A percentile compares a stretch with the other conserved stretches of the same genome.
These are phyloP conservation scores for Xylaria nigripes DNA, from an alignment of 495 filamentous ascomycete genomes.

Conservation along the genomic window DNA sequence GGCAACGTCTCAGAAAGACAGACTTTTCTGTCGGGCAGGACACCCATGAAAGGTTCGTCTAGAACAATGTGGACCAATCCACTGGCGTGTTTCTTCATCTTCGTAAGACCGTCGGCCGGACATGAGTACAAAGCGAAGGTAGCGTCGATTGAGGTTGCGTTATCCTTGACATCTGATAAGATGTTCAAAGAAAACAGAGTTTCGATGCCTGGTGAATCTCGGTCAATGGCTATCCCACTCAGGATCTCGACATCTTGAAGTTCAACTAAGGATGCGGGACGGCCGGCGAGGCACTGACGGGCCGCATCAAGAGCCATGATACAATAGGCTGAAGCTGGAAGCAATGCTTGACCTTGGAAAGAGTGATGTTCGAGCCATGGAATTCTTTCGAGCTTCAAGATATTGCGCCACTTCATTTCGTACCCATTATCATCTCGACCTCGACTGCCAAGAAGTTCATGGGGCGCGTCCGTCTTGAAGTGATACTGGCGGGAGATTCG, in stretches of 20 bases:
- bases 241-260: conserved; percentile 34
- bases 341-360: conserved; percentile 37
- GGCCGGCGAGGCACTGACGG: conserved; percentile 16
- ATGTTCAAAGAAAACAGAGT: conserved; percentile 34
- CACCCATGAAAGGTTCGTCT: conserved; percentile 17
- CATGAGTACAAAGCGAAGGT: conserved; percentile 31
- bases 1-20: conserved; percentile 27
- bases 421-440: conserved; percentile 35
- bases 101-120: conserved; percentile 24
- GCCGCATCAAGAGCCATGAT: conserved; percentile 40
- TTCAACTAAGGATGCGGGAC: conserved; percentile 31
- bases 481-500: conserved; percentile 40
- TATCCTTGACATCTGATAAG: background rate
- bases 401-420: conserved; percentile 39
- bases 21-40: conserved; percentile 19
- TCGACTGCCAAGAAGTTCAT: conserved; percentile 42
- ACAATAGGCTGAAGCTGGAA: conserved; percentile 39
- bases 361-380: conserved; percentile 34
- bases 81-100: conserved; percentile 33
- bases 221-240: conserved; percentile 43
- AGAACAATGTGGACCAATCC: conserved; percentile 29
- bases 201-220: conserved; percentile 38
- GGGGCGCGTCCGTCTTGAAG: conserved; percentile 29
- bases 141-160: conserved; percentile 24
- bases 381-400: conserved; percentile 36